Evolutionary conservation across 345 rosid species (phyloP), one percentile per base, ranked within the genome.

Genomic region (Eutrema heterophyllum): DNA sequence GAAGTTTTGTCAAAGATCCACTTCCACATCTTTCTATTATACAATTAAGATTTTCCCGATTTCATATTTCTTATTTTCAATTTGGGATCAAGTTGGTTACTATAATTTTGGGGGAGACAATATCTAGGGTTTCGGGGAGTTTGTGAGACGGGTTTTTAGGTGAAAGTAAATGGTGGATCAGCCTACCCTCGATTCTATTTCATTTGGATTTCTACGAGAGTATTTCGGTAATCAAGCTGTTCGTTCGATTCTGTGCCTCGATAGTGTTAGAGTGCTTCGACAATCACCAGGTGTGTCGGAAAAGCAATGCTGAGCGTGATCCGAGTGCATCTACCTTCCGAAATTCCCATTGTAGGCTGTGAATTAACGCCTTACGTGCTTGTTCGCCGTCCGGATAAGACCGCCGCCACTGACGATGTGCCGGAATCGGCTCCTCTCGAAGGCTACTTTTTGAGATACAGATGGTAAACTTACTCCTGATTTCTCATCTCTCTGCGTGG

Each of bases 251-350:
- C 58, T 69, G 33, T 71, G 64, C 54, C 61, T 79, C 46, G 70
- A 66, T 72, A 71, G 87, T 39, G 76, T 56, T 78, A 29, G 79
- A 5, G 65, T 65, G 78, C 60, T 63, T 78, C 74, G 71, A 79
- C 56, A 59, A 65, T 69, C 78, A 66, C 64, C 76, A 51, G 76
- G 76, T 81, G 75, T 76, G 75, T 73, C 44, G 32, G 72, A 66
- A 73, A 78, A 89, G 88, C 92, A 83, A 96, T 96, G 99, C 91
- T 96, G 87, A 89, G 89, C 83, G 96, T 96, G 93, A 80, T 92
- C 69, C 93, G 98, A 41, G 87, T 92, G 81, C 96, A 92, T 83
- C 89, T 96, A 45, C 97, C 98, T 67, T 92, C 99, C 72, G 99
- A 96, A 77, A 92, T 92, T 38, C 99, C 99, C 46, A 92, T 92